Evolutionary conservation across 1,139 yeast genomes (phyloP).

Genomic region (Scheffersomyces quercinus): DNA sequence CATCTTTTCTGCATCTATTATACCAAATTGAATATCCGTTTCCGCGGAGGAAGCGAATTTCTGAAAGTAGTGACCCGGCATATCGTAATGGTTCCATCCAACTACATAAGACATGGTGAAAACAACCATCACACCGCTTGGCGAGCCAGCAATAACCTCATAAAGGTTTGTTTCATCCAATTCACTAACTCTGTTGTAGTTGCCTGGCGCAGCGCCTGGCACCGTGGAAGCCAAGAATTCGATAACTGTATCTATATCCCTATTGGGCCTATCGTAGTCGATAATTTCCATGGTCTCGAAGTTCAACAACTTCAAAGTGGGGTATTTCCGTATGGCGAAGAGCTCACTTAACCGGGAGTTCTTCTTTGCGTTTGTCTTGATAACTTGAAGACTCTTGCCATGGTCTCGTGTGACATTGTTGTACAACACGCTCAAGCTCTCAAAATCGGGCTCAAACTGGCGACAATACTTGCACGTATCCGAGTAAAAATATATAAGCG

Average conservation of each 20-base stretch:
- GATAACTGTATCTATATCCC: slow-evolving; percentile 26
- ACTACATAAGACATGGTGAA: slow-evolving; percentile 23
- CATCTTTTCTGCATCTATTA: slow-evolving; percentile 26
- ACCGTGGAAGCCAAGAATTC: slow-evolving; percentile 20
- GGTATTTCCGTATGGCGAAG: slow-evolving; percentile 31
- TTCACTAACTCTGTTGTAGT: slow-evolving; percentile 15
- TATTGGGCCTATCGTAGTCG: slow-evolving; percentile 18
- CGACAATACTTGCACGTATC: slow-evolving; percentile 40
- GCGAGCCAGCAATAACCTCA: slow-evolving; percentile 3
- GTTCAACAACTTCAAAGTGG: slow-evolving; percentile 34
- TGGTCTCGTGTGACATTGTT: slow-evolving; percentile 14
- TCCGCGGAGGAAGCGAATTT: slow-evolving; percentile 17
- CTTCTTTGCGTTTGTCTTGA: slow-evolving; percentile 29
- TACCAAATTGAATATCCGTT: slow-evolving; percentile 19
- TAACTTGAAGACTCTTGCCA: slow-evolving; percentile 25
- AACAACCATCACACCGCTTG: slow-evolving; percentile 23
- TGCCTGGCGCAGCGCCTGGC: slow-evolving; percentile 19
- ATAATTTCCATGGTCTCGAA: slow-evolving; percentile 27
- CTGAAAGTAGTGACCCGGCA: slow-evolving; percentile 40
- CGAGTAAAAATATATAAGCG: slow-evolving; percentile 44
- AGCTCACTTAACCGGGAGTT: slow-evolving; percentile 24
- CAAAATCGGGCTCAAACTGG: slow-evolving; percentile 37
- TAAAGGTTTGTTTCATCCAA: slow-evolving; percentile 9
- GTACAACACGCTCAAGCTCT: slow-evolving; percentile 29
- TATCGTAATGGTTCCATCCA: slow-evolving; percentile 34